Percentiles rank a stretch among this genome's conserved stretches.
phyloP scores from a whole-genome alignment of 1,284 basidiomycete genomes.

The Rhodotorula sp. region DNA sequence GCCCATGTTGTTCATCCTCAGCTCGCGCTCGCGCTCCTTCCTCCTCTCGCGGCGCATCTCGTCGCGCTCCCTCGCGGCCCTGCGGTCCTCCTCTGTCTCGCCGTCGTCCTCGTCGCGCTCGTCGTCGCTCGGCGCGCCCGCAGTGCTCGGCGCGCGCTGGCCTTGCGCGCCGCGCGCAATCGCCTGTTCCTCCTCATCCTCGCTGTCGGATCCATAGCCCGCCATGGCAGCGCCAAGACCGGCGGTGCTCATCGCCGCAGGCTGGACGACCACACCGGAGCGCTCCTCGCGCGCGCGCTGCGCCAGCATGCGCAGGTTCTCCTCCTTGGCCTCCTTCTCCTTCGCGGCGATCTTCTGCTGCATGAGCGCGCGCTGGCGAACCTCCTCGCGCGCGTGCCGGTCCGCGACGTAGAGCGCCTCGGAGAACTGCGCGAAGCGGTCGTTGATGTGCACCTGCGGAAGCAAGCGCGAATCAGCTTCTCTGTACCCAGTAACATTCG shows the following conservation, averaged over 20 bases:
- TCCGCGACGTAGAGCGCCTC: constrained; percentile 97
- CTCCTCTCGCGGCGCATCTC: constrained; percentile 88
- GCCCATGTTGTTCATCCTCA: constrained; percentile 99
- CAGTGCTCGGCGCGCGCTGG: constrained; percentile 4
- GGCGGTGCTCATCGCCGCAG: constrained; percentile 47
- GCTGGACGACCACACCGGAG: constrained; percentile 63
- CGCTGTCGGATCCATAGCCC: constrained; percentile 63
- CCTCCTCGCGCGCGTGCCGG: constrained; percentile 95
- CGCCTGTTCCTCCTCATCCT: constrained; percentile 26
- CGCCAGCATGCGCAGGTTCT: constrained; percentile 88
- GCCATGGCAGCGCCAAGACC: constrained; percentile 76
- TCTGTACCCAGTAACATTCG: too few relatives aligned
- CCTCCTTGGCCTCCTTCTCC: constrained; percentile 96
- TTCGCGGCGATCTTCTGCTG: constrained; percentile 97
- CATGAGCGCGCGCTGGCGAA: constrained; percentile 92
- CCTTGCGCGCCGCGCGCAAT: constrained; percentile 18
- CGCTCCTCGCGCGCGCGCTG: constrained; percentile 95
- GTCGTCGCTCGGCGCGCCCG: constrained; percentile 24
- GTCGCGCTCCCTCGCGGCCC: constrained; percentile 81
- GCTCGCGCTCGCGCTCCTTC: constrained; percentile 90
- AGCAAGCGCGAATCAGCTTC: too few relatives aligned
- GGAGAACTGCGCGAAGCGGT: constrained; percentile 98
- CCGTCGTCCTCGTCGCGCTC: constrained; percentile 54
- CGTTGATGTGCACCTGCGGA: constrained; percentile 87
- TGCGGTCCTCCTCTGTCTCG: constrained; percentile 70